phyloP scores from a whole-genome alignment of 768 basidiomycete species.

The Phallus indusiatus region DNA sequence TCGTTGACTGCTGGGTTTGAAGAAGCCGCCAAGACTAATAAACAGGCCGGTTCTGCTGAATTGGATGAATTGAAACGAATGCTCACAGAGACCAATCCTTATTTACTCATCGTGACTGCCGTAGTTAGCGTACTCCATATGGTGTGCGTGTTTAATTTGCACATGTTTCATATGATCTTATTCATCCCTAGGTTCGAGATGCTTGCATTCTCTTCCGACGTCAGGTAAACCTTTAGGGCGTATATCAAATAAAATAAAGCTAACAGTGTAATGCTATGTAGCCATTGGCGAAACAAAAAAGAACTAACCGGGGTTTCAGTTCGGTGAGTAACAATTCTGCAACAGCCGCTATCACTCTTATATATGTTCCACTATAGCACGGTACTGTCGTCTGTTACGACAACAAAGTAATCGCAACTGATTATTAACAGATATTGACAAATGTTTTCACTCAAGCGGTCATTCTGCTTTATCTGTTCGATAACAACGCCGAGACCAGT shows the following conservation, averaged over 20 bases:
- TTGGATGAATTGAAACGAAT: conserved; percentile 94
- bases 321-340: conserved; percentile 39
- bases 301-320: conserved; percentile 94
- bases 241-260: neutral
- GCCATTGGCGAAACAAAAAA: conserved; percentile 88
- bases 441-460: conserved; percentile 92
- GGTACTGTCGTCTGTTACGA: conserved; percentile 25
- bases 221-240: conserved; percentile 31
- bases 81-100: conserved; percentile 82
- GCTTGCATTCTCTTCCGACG: conserved; percentile 91
- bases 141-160: conserved; percentile 43
- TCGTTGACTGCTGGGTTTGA: conserved; percentile 81
- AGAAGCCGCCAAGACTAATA: conserved; percentile 73
- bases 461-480: conserved; percentile 86
- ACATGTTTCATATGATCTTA: conserved; percentile 6
- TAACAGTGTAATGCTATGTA: neutral
- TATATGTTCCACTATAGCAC: conserved; percentile 29
- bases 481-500: conserved; percentile 91
- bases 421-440: conserved; percentile 53
- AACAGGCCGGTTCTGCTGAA: conserved; percentile 53
- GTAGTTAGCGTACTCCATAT: conserved; percentile 82
- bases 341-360: neutral
- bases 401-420: conserved; percentile 1
- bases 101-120: conserved; percentile 76
- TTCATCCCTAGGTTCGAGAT: conserved; percentile 66